These are phyloP conservation scores for Hyphopichia pseudoburtonii DNA, from an alignment of 1,139 yeast genomes.

Conservation along the genomic window DNA sequence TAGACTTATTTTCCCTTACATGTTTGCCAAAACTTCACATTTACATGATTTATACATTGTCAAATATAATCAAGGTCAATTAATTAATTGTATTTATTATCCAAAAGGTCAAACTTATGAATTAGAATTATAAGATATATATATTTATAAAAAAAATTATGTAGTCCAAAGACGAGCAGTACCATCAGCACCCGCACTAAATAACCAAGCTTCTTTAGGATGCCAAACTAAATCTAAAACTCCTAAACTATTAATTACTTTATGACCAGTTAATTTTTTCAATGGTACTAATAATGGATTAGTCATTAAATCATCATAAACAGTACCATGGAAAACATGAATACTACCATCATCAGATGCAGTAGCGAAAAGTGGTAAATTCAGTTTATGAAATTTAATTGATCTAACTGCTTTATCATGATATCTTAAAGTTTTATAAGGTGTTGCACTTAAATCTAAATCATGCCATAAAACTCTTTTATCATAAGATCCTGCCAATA, in stretches of 20 bases:
- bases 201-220: constrained; percentile 97
- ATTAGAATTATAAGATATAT: not conserved
- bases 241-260: constrained; percentile 75
- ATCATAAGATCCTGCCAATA: constrained; percentile 89
- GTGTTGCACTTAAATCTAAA: constrained; percentile 82
- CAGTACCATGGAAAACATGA: constrained; percentile 96
- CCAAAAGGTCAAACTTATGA: constrained; percentile 10
- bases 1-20: constrained; percentile 24
- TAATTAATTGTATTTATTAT: constrained; percentile 16
- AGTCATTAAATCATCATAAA: constrained; percentile 92
- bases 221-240: constrained; percentile 94
- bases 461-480: constrained; percentile 98
- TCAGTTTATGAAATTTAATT: constrained; percentile 81
- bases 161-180: constrained; percentile 97
- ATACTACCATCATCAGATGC: constrained; percentile 95
- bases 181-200: constrained; percentile 98
- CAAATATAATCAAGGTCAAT: constrained; percentile 16
- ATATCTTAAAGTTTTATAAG: constrained; percentile 92
- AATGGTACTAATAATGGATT: constrained; percentile 95
- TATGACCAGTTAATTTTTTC: constrained; percentile 93
- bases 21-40: constrained; percentile 21
- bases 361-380: constrained; percentile 86
- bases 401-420: constrained; percentile 94
- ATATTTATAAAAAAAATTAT: constrained; percentile 14
- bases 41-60: constrained; percentile 23